A percentile compares a stretch with the other conserved stretches of the same genome.
Conservation (phyloP, 306 rosid genomes). For the Trifolium pratense region DNA sequence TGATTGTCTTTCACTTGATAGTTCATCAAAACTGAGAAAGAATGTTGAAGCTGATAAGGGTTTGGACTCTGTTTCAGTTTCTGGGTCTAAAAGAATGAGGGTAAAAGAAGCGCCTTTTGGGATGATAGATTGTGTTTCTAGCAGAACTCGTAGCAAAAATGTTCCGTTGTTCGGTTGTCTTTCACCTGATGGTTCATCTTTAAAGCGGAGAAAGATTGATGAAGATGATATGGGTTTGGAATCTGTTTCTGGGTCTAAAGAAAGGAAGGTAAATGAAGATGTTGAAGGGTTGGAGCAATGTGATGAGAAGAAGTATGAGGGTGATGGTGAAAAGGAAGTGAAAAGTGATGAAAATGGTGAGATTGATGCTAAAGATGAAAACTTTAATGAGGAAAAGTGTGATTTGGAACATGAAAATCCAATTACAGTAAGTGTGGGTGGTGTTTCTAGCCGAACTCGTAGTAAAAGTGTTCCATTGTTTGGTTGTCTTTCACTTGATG, state of each 20-base stretch:
- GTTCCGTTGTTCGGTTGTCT: neutral
- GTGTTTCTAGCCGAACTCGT: neutral
- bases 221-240: neutral
- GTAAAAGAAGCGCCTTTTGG: no score
- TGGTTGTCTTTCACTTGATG: neutral
- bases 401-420: neutral
- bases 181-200: neutral
- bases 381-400: neutral
- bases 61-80: neutral
- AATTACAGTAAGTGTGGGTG: neutral
- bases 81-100: no score
- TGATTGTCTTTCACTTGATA: neutral
- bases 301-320: neutral
- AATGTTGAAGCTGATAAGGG: neutral
- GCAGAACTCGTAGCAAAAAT: constrained; percentile 2
- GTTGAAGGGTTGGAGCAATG: neutral
- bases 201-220: neutral
- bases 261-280: neutral
- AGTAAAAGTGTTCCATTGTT: neutral
- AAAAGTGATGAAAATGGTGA: neutral
- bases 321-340: neutral
- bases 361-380: neutral
- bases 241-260: neutral
- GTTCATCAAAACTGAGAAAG: neutral
- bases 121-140: neutral